These are phyloP conservation scores for Penicillium sp. DNA, from an alignment of 2,329 filamentous ascomycete species.

Conservation along the genomic window DNA sequence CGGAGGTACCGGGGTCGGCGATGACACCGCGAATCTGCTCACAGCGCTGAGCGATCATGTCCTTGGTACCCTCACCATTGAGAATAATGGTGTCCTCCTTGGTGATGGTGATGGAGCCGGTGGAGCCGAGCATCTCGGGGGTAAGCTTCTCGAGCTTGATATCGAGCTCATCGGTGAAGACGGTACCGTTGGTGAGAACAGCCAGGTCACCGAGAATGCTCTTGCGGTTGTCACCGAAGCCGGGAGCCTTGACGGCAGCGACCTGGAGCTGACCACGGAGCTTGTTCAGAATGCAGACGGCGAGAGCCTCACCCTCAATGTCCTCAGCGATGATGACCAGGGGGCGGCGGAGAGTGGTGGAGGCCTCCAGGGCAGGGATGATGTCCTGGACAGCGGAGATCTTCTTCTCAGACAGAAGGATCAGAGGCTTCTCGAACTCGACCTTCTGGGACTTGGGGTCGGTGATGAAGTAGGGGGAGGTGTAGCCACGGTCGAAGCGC, in stretches of 20 bases:
- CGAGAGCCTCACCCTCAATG: slow-evolving; percentile 96
- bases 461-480: slow-evolving; percentile 99
- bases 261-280: slow-evolving; percentile 99
- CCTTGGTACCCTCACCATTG: slow-evolving; percentile 95
- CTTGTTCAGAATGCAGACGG: slow-evolving; percentile 99
- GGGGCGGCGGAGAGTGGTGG: slow-evolving; percentile 89
- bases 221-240: slow-evolving; percentile 99
- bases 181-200: slow-evolving; percentile 91
- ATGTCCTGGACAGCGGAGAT: slow-evolving; percentile 99
- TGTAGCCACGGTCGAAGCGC: slow-evolving; percentile 98
- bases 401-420: slow-evolving; percentile 99
- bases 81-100: slow-evolving; percentile 99
- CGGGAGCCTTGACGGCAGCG: slow-evolving; percentile 95
- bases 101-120: slow-evolving; percentile 98
- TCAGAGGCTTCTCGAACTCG: slow-evolving; percentile 98
- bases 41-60: slow-evolving; percentile 87
- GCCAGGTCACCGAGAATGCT: slow-evolving; percentile 96
- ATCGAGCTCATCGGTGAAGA: slow-evolving; percentile 98
- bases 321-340: slow-evolving; percentile 99
- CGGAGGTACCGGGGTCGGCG: slow-evolving; percentile 86
- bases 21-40: slow-evolving; percentile 99
- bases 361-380: slow-evolving; percentile 94
- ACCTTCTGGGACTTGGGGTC: slow-evolving; percentile 98
- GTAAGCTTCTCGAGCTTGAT: slow-evolving; percentile 99
- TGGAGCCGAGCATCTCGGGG: slow-evolving; percentile 91